phyloP scores from a whole-genome alignment of 768 basidiomycete genomes.

The Cyathus striatus region DNA sequence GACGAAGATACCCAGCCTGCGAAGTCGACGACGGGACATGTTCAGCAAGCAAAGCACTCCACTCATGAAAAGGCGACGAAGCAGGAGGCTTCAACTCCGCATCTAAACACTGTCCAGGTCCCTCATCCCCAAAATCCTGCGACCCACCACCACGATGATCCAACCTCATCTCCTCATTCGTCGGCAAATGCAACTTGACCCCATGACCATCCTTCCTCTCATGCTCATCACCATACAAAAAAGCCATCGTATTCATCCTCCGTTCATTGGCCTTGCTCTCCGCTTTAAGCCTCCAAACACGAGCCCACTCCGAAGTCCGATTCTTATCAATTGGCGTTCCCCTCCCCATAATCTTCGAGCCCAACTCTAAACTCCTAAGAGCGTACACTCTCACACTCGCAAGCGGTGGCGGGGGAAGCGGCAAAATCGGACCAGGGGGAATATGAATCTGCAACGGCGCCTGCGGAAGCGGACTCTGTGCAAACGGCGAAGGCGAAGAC shows the following conservation, averaged over 20 bases:
- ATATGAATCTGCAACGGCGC: constrained; percentile 4
- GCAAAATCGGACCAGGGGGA: constrained; percentile 18
- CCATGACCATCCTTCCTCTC: neutral
- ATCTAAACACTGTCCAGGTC: too few species aligned
- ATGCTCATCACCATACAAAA: neutral
- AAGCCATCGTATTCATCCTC: neutral
- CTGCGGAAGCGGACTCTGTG: neutral
- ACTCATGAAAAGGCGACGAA: too few species aligned
- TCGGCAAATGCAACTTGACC: too few species aligned
- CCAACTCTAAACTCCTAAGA: constrained; percentile 20
- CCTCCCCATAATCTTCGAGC: constrained; percentile 20
- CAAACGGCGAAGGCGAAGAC: neutral
- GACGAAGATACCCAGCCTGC: too few species aligned
- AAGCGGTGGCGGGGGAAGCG: constrained; percentile 28
- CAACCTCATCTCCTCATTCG: too few species aligned
- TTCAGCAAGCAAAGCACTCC: too few species aligned
- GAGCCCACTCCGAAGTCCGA: constrained; percentile 21
- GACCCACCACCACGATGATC: too few species aligned
- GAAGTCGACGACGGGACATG: too few species aligned
- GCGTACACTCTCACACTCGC: constrained; percentile 21
- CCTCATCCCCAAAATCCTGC: too few species aligned
- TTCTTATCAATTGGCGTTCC: constrained; percentile 28
- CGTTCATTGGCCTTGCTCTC: neutral
- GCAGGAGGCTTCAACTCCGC: too few species aligned
- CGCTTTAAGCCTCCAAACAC: constrained; percentile 3